These are phyloP conservation scores for Russula virescens DNA, from an alignment of 768 basidiomycete genomes.

Conservation along the genomic window DNA sequence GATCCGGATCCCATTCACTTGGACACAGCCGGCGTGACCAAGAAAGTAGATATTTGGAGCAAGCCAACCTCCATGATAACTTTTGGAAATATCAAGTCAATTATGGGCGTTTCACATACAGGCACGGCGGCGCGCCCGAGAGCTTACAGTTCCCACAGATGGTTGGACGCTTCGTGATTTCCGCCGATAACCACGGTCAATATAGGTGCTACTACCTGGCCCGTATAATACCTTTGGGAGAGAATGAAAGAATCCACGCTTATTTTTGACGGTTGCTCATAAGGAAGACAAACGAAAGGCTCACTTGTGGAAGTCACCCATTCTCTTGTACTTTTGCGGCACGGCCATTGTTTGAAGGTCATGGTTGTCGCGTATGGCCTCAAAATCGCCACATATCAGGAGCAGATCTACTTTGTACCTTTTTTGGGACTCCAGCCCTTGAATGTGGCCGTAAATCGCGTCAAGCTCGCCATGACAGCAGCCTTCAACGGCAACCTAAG, in stretches of 20 bases:
- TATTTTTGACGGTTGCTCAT: background rate
- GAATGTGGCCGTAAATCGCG: slow-evolving; percentile 72
- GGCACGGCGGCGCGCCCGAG: background rate
- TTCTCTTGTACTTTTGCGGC: slow-evolving; percentile 77
- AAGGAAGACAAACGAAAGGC: background rate
- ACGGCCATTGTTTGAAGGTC: slow-evolving; percentile 91
- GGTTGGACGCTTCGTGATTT: slow-evolving; percentile 96
- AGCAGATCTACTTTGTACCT: slow-evolving; percentile 74
- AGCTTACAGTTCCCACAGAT: slow-evolving; percentile 90
- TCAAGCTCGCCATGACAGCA: slow-evolving; percentile 96
- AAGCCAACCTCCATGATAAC: slow-evolving; percentile 95
- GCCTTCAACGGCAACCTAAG: slow-evolving; percentile 82
- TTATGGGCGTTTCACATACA: slow-evolving; percentile 9
- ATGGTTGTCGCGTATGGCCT: slow-evolving; percentile 78
- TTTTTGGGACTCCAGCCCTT: slow-evolving; percentile 52
- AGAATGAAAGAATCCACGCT: background rate
- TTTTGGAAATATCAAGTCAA: slow-evolving; percentile 30
- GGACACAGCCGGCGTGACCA: slow-evolving; percentile 83
- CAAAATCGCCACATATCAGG: slow-evolving; percentile 94
- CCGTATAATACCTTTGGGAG: slow-evolving; percentile 47
- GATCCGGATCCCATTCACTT: slow-evolving; percentile 82
- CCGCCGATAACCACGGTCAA: slow-evolving; percentile 94
- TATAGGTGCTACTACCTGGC: slow-evolving; percentile 47
- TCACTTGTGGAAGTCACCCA: slow-evolving; percentile 82
- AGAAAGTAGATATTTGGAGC: slow-evolving; percentile 97